Conservation (phyloP, 768 basidiomycete genomes). For the Pulveroboletus ravenelii region DNA sequence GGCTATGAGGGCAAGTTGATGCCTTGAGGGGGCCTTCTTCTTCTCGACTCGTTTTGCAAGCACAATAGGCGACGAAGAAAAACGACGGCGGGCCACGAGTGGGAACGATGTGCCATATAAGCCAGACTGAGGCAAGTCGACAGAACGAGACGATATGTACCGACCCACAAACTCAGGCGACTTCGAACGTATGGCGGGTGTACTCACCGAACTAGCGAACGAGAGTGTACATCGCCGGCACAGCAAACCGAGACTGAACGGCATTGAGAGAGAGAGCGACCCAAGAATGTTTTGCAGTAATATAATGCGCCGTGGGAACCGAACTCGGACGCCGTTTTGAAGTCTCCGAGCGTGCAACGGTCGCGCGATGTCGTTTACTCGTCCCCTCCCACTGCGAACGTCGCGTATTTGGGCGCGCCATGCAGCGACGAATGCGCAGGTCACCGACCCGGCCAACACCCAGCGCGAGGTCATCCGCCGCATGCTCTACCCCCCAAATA, state of each 20-base stretch:
- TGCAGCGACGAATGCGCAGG: slow-evolving; percentile 34
- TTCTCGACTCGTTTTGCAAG: slow-evolving; percentile 47
- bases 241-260: slow-evolving; percentile 18
- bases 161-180: neutral
- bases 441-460: slow-evolving; percentile 42
- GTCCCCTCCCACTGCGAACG: slow-evolving; percentile 33
- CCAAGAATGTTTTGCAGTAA: neutral
- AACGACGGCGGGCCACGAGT: slow-evolving; percentile 26
- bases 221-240: slow-evolving; percentile 24
- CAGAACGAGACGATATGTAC: slow-evolving; percentile 35
- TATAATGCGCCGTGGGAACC: slow-evolving; percentile 27
- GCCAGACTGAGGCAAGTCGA: neutral
- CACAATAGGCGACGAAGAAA: slow-evolving; percentile 47
- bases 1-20: slow-evolving; percentile 61
- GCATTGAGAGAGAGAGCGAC: slow-evolving; percentile 11
- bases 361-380: slow-evolving; percentile 37
- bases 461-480: slow-evolving; percentile 72
- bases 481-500: slow-evolving; percentile 73
- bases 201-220: slow-evolving; percentile 16
- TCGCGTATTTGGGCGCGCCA: slow-evolving; percentile 36
- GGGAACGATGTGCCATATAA: neutral
- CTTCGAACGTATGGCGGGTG: neutral
- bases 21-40: slow-evolving; percentile 63
- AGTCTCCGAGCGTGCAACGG: neutral
- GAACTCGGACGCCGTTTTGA: neutral